Conservation (phyloP, 2,329 filamentous ascomycete genomes). For the Phaeosphaeria sp. region DNA sequence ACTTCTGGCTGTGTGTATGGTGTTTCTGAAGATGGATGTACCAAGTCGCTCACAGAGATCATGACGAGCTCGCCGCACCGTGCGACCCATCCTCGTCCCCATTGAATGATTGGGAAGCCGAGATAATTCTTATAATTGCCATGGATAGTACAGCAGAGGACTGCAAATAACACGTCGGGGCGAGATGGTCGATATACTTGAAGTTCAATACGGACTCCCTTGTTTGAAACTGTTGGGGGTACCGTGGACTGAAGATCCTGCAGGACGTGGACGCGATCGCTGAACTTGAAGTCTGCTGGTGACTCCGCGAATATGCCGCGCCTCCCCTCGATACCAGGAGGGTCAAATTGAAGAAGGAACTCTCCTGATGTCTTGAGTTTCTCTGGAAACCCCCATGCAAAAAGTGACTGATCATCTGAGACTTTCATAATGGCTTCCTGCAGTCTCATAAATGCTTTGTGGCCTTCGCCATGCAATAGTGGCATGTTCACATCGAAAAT, state of each 20-base stretch:
- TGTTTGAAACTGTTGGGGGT: neutral
- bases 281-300: conserved; percentile 1
- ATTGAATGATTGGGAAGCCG: neutral
- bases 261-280: neutral
- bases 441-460: conserved; percentile 16
- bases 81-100: neutral
- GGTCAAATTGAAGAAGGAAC: neutral
- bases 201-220: conserved; percentile 3
- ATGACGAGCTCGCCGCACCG: neutral
- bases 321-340: neutral
- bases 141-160: conserved; percentile 1
- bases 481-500: conserved; percentile 15
- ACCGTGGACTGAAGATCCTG: neutral
- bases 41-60: conserved; percentile 1
- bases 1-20: neutral
- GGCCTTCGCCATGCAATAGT: conserved; percentile 10
- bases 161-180: neutral
- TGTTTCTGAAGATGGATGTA: neutral
- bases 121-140: neutral
- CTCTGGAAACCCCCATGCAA: conserved; percentile 8
- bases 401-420: conserved; percentile 11
- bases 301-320: conserved; percentile 1
- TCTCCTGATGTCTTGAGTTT: neutral
- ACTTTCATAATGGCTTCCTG: conserved; percentile 20
- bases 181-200: neutral